Conservation (phyloP, 805 yeast species). For the Starmerella vitae region DNA sequence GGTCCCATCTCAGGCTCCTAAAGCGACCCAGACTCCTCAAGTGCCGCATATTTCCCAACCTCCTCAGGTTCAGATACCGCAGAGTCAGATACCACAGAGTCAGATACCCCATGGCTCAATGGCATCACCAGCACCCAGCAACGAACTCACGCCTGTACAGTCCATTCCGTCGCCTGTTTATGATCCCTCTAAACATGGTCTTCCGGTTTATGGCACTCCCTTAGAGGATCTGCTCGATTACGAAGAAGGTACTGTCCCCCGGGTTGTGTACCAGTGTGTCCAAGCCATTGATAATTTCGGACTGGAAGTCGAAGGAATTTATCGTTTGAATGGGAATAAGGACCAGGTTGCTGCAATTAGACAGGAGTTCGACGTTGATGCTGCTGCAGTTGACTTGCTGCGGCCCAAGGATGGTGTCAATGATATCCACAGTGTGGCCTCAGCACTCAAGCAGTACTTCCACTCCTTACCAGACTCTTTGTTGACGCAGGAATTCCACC, state of each 20-base stretch:
- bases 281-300: constrained; percentile 79
- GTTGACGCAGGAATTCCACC: constrained; percentile 49
- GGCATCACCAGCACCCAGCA: background rate
- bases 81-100: background rate
- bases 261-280: constrained; percentile 77
- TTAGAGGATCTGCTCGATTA: constrained; percentile 61
- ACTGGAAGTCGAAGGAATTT: constrained; percentile 73
- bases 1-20: background rate
- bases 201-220: constrained; percentile 67
- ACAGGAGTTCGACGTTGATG: constrained; percentile 51
- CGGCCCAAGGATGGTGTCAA: constrained; percentile 49
- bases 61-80: background rate
- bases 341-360: constrained; percentile 59
- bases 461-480: constrained; percentile 77
- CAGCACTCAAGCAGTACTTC: constrained; percentile 72
- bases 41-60: background rate
- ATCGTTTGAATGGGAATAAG: constrained; percentile 70
- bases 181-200: constrained; percentile 23
- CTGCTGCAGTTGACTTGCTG: constrained; percentile 40
- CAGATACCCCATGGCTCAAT: background rate
- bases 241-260: constrained; percentile 87
- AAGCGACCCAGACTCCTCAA: background rate
- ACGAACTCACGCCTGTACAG: background rate
- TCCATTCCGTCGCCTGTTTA: constrained; percentile 4
- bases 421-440: constrained; percentile 79